Percentiles rank a stretch among this genome's conserved stretches.
These are phyloP conservation scores for Euphorbia corollata DNA, from an alignment of 441 rosid genomes.

Conservation along the genomic window DNA sequence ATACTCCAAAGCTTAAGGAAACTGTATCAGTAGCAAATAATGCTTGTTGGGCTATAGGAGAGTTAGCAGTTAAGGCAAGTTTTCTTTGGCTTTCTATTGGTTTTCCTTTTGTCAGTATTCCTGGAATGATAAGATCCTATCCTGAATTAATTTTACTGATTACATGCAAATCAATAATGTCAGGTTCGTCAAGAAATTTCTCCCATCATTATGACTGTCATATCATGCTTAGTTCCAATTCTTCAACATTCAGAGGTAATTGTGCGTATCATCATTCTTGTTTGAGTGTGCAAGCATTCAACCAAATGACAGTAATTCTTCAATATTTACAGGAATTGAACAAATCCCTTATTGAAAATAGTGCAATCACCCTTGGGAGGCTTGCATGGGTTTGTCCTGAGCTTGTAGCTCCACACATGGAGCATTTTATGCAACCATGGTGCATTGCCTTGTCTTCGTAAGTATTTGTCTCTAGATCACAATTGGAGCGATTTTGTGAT, in stretches of 20 bases:
- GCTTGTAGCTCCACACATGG: constrained; percentile 81
- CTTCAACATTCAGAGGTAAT: constrained; percentile 82
- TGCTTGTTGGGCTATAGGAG: constrained; percentile 99
- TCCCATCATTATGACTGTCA: constrained; percentile 71
- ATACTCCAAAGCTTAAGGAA: constrained; percentile 57
- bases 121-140: background rate
- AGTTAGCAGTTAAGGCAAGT: constrained; percentile 82
- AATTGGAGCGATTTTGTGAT: background rate
- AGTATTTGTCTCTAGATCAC: constrained; percentile 21
- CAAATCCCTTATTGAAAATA: constrained; percentile 81
- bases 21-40: constrained; percentile 87
- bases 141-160: constrained; percentile 5
- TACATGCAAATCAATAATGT: constrained; percentile 16
- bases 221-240: constrained; percentile 66
- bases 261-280: constrained; percentile 8
- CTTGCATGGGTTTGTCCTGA: constrained; percentile 98
- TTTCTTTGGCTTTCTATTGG: background rate
- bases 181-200: constrained; percentile 92
- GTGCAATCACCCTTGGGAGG: constrained; percentile 96
- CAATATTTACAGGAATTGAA: constrained; percentile 57
- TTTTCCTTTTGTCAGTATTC: background rate
- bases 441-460: constrained; percentile 66
- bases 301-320: background rate
- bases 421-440: constrained; percentile 92
- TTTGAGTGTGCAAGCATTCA: background rate